Evolutionary conservation across 2,329 filamentous ascomycete genomes (phyloP).

Genomic region (Scleromitrula shiraiana): DNA sequence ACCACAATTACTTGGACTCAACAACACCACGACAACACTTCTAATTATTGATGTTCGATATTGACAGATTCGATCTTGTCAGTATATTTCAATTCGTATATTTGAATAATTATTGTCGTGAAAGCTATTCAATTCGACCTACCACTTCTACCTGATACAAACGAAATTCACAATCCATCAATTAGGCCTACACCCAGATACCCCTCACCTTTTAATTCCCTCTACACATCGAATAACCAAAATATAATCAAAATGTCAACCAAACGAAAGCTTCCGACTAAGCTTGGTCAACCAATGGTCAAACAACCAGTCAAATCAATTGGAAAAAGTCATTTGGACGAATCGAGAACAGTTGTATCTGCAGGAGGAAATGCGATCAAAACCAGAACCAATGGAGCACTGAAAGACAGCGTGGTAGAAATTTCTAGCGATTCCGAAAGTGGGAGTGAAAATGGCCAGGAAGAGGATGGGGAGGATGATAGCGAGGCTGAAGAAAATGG

Average conservation of each 20-base stretch:
- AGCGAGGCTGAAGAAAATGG: constrained; percentile 39
- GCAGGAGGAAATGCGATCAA: constrained; percentile 21
- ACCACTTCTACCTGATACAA: too few relatives aligned
- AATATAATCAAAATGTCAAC: constrained; percentile 40
- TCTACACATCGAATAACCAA: background rate
- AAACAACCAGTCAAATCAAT: constrained; percentile 45
- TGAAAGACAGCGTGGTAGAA: constrained; percentile 38
- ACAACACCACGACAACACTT: background rate
- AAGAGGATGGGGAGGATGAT: constrained; percentile 38
- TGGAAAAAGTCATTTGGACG: constrained; percentile 46
- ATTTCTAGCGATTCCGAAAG: constrained; percentile 48
- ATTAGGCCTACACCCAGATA: background rate
- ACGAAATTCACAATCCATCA: too few relatives aligned
- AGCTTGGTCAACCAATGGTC: constrained; percentile 47
- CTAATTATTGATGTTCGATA: background rate
- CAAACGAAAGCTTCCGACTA: constrained; percentile 51
- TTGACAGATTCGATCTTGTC: background rate
- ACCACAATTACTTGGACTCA: too few relatives aligned
- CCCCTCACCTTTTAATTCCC: background rate
- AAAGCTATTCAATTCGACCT: background rate
- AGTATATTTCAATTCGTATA: too few relatives aligned
- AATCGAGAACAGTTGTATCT: constrained; percentile 48
- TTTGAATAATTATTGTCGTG: too few relatives aligned
- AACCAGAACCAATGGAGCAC: constrained; percentile 29
- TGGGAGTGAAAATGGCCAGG: constrained; percentile 33